A percentile compares a stretch with the other conserved stretches of the same genome.
Conservation (phyloP, 345 rosid species). For the Corymbia maculata region DNA sequence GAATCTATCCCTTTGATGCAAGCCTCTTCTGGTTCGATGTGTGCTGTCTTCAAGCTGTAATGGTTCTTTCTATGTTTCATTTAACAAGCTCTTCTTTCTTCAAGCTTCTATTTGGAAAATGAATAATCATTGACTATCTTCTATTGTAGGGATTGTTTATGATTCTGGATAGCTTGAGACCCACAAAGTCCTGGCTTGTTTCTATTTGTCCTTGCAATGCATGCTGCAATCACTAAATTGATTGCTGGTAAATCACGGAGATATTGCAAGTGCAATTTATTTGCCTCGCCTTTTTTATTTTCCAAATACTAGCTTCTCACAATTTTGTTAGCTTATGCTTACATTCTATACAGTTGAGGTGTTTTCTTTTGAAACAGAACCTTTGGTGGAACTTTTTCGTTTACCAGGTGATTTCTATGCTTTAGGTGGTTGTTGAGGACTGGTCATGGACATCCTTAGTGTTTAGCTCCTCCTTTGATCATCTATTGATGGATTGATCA, state of each 20-base stretch:
- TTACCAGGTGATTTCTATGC: neutral
- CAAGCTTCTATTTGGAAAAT: neutral
- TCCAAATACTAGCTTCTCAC: neutral
- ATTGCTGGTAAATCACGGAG: neutral
- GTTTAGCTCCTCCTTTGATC: neutral
- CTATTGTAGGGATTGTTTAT: neutral
- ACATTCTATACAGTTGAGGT: neutral
- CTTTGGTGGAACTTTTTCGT: neutral
- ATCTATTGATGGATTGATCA: too few relatives aligned
- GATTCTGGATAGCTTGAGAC: neutral
- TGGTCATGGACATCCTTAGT: neutral
- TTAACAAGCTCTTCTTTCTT: neutral
- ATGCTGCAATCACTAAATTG: neutral
- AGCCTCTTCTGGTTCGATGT: neutral
- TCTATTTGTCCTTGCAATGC: neutral
- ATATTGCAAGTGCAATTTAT: neutral
- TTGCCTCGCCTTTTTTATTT: too few relatives aligned
- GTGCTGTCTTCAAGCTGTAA: neutral
- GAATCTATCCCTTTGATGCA: too few relatives aligned
- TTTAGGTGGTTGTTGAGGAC: neutral
- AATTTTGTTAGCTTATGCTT: neutral
- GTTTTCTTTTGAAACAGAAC: neutral
- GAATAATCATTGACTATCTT: neutral
- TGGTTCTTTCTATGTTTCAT: neutral
- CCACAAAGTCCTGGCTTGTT: neutral